Evolutionary conservation across 2,329 filamentous ascomycete species (phyloP), one percentile per base, ranked within the genome.

Genomic region (Pseudopyrenochaeta lycopersici): DNA sequence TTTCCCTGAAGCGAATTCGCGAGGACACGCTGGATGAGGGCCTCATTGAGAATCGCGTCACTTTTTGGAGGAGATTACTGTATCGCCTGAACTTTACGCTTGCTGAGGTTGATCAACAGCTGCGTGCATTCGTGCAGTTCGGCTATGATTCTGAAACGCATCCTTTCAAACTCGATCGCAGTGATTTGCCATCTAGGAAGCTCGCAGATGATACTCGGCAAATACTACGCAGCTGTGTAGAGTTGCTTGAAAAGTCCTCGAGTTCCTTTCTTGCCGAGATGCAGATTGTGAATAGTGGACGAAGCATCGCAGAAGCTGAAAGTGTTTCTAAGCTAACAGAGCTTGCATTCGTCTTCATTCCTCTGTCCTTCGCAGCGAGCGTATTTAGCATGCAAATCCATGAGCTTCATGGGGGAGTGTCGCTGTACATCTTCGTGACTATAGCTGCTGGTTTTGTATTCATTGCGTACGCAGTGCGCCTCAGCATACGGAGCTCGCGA

Each of bases 251-350:
- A 4, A 62, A 66, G 5, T 60, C 66, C 29, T 64, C 65, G 30
- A 61, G 53, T 20, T 67, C 72, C 4, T 47, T 79, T 4, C 74
- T 74, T 29, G 73, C 76, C 3, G 77, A 78, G 27, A 69, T 74
- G 64, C 56, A 64, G 15, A 63, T 73, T 29, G 48, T 62, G 11
- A 67, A 73, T 39, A 69, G 63, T 42, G 59, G 62, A 20, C 51
- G 69, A 23, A 62, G 63, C 45, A 72, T 72, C 15, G 63, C 56
- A 4, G 68, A 74, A 56, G 67, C 72, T 1, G 60, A 71, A 23
- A 68, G 66, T 17, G 61, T 74, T 3, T 60, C 59, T 0, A 71
- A 72, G 40, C 56, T 73, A 0, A 74, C 72, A 1, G 69, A 74
- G 31, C 59, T 74, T 2, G 68, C 70, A 2, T 74, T 74, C 38